Conservation (phyloP, 306 rosid genomes). For the Casuarina glauca region DNA sequence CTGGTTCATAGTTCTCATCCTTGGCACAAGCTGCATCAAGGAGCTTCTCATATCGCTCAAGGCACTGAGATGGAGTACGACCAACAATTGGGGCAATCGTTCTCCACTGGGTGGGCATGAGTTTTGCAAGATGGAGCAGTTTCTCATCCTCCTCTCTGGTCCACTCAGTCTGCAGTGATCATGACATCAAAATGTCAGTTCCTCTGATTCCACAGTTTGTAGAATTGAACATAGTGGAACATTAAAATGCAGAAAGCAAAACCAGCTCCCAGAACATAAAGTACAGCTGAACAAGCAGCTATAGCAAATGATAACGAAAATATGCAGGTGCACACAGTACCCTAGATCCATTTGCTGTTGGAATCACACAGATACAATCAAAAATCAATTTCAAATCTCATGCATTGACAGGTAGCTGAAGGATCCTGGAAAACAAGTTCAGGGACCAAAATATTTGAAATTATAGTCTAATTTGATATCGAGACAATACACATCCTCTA, state of each 20-base stretch:
- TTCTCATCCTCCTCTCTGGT: conserved; percentile 97
- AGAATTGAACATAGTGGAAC: neutral
- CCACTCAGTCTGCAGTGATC: conserved; percentile 78
- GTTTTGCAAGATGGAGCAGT: conserved; percentile 92
- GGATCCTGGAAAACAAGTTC: too few relatives aligned
- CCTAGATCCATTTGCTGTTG: too few relatives aligned
- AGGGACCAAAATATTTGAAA: too few relatives aligned
- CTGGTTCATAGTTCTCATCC: conserved; percentile 91
- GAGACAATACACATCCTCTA: too few relatives aligned
- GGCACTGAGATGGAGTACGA: conserved; percentile 91
- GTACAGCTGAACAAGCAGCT: neutral
- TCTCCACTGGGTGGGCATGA: conserved; percentile 98
- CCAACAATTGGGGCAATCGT: conserved; percentile 95
- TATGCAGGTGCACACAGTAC: too few relatives aligned
- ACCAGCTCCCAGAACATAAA: neutral
- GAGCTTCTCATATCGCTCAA: conserved; percentile 86
- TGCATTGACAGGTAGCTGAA: too few relatives aligned
- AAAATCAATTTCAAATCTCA: too few relatives aligned
- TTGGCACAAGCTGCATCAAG: conserved; percentile 95
- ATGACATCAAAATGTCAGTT: conserved; percentile 18
- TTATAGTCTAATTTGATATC: too few relatives aligned
- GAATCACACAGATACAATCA: too few relatives aligned
- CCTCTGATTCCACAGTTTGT: neutral
- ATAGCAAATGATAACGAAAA: too few relatives aligned
- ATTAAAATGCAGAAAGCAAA: neutral